phyloP scores from a whole-genome alignment of 306 rosid genomes.

The Cucumis cinereus region DNA sequence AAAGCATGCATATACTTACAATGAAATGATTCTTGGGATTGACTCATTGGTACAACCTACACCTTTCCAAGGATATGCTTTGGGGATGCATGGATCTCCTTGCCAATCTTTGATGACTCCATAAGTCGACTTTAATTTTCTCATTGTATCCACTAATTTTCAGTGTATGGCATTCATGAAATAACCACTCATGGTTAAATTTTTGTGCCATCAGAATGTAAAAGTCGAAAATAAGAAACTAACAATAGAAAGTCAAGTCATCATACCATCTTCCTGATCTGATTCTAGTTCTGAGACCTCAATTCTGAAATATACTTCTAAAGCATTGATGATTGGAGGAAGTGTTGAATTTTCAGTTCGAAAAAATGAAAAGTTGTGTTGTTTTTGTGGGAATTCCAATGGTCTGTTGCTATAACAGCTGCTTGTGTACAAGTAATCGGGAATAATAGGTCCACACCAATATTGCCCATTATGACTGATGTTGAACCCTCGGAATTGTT shows the following conservation, averaged over 20 bases:
- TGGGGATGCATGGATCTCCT: conserved; percentile 35
- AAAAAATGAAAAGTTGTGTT: background rate
- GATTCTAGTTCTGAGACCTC: background rate
- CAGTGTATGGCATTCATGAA: background rate
- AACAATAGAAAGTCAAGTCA: background rate
- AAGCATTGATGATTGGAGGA: conserved; percentile 9
- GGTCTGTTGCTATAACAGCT: background rate
- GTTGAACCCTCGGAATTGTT: conserved; percentile 8
- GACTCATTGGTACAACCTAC: conserved; percentile 11
- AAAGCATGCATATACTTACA: conserved; percentile 19
- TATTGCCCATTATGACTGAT: background rate
- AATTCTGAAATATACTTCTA: background rate
- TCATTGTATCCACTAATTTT: background rate
- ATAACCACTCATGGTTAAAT: background rate
- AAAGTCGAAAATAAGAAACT: background rate
- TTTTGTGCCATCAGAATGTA: background rate
- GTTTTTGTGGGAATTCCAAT: background rate
- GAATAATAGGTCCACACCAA: conserved; percentile 1
- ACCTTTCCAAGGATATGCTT: conserved; percentile 17
- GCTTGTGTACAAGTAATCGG: conserved; percentile 8
- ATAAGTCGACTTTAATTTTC: conserved; percentile 1
- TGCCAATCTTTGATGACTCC: conserved; percentile 18
- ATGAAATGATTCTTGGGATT: conserved; percentile 22
- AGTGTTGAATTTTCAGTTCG: background rate
- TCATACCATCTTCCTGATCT: background rate